Base-by-base conservation (phyloP, 2,329 filamentous ascomycete species). In the Dryadomyces quercivorus region DNA sequence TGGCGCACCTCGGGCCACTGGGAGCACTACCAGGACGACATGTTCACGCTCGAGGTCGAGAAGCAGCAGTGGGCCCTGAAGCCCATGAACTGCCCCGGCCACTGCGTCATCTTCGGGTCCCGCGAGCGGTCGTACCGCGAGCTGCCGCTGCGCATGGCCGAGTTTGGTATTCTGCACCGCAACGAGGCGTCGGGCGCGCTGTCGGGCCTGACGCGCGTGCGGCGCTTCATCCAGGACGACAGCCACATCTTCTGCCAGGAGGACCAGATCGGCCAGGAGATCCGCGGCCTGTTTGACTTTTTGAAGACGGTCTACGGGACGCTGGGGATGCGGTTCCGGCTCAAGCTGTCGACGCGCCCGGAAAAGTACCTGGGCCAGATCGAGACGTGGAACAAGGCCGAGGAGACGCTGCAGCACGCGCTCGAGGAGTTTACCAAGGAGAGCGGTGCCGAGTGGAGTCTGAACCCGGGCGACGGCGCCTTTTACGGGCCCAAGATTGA, bases 401-500 rank as follows among this genome's bases (percentile, higher is more conserved):
- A 98, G 70, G 76, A 74, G 16, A 88, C 86, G 67, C 77, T 98
- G 51, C 84, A 83, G 64, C 77, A 84, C 57, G 88, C 91, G 18
- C 76, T 98, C 50, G 80, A 93, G 60, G 78, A 84, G 59, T 97
- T 96, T 69, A 77, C 81, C 55, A 71, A 70, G 20, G 68, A 69
- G 55, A 69, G 69, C 20, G 65, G 59, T 47, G 80, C 84, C 57
- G 77, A 82, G 38, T 98, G 93, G 93, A 86, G 88, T 68, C 75
- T 95, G 52, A 95, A 97, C 70, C 86, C 89, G 57, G 93, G 92
- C 55, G 93, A 98, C 63, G 93, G 93, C 66, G 93, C 93, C 53
- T 98, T 97, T 73, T 98, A 98, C 69, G 93, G 93, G 1, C 93
- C 93, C 52, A 98, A 98, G 80, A 95, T 97, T 63, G 93, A 98